These are phyloP conservation scores for Picea abies DNA, from an alignment of 83 land plant species.

Conservation along the genomic window DNA sequence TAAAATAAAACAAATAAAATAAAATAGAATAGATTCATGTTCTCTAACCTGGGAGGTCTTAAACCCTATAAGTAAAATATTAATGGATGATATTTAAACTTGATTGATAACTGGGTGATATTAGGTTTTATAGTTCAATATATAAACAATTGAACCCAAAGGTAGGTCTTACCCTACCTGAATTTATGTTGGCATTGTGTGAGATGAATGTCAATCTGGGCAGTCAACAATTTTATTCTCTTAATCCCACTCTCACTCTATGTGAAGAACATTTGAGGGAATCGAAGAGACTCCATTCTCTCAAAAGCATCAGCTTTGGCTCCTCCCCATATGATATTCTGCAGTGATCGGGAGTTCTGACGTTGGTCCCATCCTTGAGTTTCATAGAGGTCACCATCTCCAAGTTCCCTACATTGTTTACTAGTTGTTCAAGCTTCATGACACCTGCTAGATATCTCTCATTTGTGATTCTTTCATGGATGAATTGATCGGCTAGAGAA, in stretches of 20 bases:
- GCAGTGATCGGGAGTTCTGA: slow-evolving; percentile 40
- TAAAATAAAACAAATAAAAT: no score
- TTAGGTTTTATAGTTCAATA: no score
- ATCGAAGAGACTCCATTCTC: slow-evolving; percentile 55
- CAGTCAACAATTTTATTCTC: slow-evolving; percentile 38
- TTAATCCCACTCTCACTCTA: slow-evolving; percentile 49
- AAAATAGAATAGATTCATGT: no score
- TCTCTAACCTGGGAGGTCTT: no score
- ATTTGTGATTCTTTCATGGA: slow-evolving; percentile 45
- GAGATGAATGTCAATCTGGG: slow-evolving; percentile 43
- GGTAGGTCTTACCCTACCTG: slow-evolving; percentile 35
- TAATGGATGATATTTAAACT: no score
- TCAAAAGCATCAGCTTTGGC: slow-evolving; percentile 47
- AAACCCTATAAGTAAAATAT: no score
- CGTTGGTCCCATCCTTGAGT: slow-evolving; percentile 49
- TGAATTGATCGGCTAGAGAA: slow-evolving; percentile 51
- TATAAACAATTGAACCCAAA: no score
- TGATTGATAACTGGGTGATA: no score
- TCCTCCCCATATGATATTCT: slow-evolving; percentile 46
- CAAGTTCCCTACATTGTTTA: slow-evolving; percentile 41
- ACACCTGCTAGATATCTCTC: slow-evolving; percentile 43
- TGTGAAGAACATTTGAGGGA: slow-evolving; percentile 46
- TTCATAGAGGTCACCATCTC: slow-evolving; percentile 38
- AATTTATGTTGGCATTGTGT: slow-evolving; percentile 42
- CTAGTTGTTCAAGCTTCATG: slow-evolving; percentile 40